These are phyloP conservation scores for Drechslera avenae DNA, from an alignment of 2,329 filamentous ascomycete genomes.

Conservation along the genomic window DNA sequence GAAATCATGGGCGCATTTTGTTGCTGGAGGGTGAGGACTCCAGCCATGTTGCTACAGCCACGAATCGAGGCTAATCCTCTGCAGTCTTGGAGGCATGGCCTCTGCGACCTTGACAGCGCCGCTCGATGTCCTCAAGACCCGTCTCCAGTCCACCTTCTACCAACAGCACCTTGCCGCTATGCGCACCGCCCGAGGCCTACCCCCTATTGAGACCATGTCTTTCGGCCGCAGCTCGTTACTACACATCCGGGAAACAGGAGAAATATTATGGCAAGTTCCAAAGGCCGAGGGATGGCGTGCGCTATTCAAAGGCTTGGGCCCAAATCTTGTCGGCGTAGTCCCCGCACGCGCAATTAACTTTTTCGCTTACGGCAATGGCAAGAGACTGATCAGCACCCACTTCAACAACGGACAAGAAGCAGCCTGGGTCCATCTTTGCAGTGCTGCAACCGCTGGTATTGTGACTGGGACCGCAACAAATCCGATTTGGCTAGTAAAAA, in stretches of 20 bases:
- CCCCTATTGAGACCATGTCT: conserved; percentile 62
- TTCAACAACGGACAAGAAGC: conserved; percentile 73
- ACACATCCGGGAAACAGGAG: conserved; percentile 83
- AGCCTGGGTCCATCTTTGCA: conserved; percentile 76
- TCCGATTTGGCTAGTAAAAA: conserved; percentile 97
- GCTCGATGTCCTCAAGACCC: conserved; percentile 90
- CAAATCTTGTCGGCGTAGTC: conserved; percentile 87
- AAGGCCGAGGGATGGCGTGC: conserved; percentile 81
- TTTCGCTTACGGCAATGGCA: conserved; percentile 90
- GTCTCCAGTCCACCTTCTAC: conserved; percentile 93
- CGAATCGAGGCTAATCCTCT: conserved; percentile 15
- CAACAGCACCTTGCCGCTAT: conserved; percentile 77
- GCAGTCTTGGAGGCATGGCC: conserved; percentile 84
- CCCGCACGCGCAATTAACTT: conserved; percentile 93
- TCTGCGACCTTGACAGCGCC: conserved; percentile 91
- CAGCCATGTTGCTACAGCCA: too few relatives aligned
- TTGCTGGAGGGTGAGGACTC: conserved; percentile 76
- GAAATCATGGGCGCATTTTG: conserved; percentile 90
- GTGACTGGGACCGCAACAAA: conserved; percentile 91
- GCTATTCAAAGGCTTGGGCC: conserved; percentile 90
- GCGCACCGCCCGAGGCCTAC: conserved; percentile 63
- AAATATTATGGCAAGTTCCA: conserved; percentile 82
- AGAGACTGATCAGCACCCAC: conserved; percentile 76
- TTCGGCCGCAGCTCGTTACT: conserved; percentile 69
- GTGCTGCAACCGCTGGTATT: conserved; percentile 78